These are phyloP conservation scores for Cladosporium cucumerinum DNA, from an alignment of 2,329 filamentous ascomycete genomes.

Conservation along the genomic window DNA sequence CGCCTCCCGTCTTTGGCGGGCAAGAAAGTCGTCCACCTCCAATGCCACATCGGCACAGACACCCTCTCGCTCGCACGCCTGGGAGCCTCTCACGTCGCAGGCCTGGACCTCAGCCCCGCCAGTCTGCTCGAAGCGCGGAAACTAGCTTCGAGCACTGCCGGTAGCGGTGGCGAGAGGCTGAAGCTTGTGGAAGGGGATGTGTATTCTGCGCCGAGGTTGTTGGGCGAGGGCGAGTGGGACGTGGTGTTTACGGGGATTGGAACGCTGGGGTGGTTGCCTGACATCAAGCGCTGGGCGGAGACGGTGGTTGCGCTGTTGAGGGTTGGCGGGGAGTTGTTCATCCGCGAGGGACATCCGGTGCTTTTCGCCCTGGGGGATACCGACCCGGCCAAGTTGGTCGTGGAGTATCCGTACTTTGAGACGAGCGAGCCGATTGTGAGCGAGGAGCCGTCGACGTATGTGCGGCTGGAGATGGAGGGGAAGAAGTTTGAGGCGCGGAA, in stretches of 20 bases:
- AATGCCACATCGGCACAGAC: constrained; percentile 27
- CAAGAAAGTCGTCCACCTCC: constrained; percentile 21
- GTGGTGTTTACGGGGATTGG: constrained; percentile 26
- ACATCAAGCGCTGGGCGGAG: constrained; percentile 21
- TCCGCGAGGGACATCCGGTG: constrained; percentile 24
- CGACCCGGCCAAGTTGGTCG: constrained; percentile 1
- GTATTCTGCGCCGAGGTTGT: constrained; percentile 17
- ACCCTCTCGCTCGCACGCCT: constrained; percentile 25
- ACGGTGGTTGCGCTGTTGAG: constrained; percentile 18
- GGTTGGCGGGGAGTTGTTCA: constrained; percentile 21
- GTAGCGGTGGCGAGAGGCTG: constrained; percentile 19
- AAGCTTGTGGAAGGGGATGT: constrained; percentile 20
- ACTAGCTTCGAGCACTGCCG: constrained; percentile 14
- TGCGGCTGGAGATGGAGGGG: constrained; percentile 14
- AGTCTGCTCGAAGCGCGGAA: constrained; percentile 18
- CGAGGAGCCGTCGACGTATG: constrained; percentile 19
- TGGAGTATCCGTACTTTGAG: constrained; percentile 25
- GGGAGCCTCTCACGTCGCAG: constrained; percentile 21
- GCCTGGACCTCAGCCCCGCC: constrained; percentile 23
- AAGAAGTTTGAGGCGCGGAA: constrained; percentile 17
- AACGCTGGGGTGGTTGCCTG: constrained; percentile 24
- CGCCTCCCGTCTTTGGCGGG: constrained; percentile 17
- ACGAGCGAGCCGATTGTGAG: constrained; percentile 14
- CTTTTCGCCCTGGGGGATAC: constrained; percentile 20
- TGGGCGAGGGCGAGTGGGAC: constrained; percentile 18